Conservation (phyloP, 208 protist species). For the Leptomonas pyrrhocoris region DNA sequence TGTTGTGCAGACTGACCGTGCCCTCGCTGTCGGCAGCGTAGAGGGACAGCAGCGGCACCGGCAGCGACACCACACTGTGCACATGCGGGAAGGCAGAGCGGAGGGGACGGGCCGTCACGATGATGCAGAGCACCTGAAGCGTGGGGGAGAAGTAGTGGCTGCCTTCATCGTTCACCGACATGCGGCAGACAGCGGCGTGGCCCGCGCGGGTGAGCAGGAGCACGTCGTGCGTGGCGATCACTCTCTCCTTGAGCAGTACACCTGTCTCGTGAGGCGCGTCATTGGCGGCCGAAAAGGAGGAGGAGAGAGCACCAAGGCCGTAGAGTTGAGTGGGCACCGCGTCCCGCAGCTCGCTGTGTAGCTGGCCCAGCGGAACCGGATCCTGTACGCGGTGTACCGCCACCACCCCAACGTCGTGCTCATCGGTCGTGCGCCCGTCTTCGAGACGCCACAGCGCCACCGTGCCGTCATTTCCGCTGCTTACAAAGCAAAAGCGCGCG, state of each 20-base stretch:
- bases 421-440: slow-evolving; percentile 1
- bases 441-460: slow-evolving; percentile 59
- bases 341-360: slow-evolving; percentile 33
- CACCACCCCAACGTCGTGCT: neutral
- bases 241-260: neutral
- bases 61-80: slow-evolving; percentile 35
- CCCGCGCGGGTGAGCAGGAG: slow-evolving; percentile 42
- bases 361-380: slow-evolving; percentile 10
- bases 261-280: neutral
- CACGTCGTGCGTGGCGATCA: slow-evolving; percentile 28
- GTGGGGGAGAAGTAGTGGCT: slow-evolving; percentile 17
- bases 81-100: slow-evolving; percentile 33
- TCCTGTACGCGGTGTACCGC: slow-evolving; percentile 26
- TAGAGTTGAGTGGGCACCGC: slow-evolving; percentile 40
- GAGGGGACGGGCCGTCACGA: slow-evolving; percentile 33
- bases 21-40: slow-evolving; percentile 68
- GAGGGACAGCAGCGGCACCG: slow-evolving; percentile 54
- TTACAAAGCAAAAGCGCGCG: slow-evolving; percentile 33
- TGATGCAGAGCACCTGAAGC: slow-evolving; percentile 33
- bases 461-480: slow-evolving; percentile 76
- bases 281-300: neutral
- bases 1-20: slow-evolving; percentile 70
- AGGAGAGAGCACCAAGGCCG: slow-evolving; percentile 11
- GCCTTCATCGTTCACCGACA: slow-evolving; percentile 34
- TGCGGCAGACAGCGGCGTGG: slow-evolving; percentile 29